Percentiles rank a stretch among this genome's conserved stretches.
phyloP scores from a whole-genome alignment of 768 basidiomycete genomes.

The Pisolithus microcarpus region DNA sequence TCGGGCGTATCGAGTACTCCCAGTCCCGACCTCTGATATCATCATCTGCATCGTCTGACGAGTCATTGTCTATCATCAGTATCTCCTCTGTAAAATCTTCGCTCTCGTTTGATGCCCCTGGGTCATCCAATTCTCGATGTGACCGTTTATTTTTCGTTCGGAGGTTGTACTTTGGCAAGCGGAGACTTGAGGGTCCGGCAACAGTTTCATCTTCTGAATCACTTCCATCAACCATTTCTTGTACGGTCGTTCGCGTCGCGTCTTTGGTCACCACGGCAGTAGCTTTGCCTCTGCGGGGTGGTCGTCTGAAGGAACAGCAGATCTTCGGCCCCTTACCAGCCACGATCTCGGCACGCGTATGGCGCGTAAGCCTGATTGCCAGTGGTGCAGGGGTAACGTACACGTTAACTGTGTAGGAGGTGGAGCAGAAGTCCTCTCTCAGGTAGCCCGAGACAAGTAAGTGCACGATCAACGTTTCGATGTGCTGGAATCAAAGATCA shows the following conservation, averaged over 20 bases:
- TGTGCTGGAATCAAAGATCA: constrained; percentile 42
- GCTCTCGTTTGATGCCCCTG: background rate
- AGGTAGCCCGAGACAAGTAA: constrained; percentile 61
- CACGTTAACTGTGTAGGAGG: constrained; percentile 48
- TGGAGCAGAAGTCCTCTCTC: constrained; percentile 47
- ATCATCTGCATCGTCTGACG: background rate
- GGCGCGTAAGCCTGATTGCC: constrained; percentile 41
- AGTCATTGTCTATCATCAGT: background rate
- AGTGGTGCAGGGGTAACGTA: constrained; percentile 48
- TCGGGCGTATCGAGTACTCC: background rate
- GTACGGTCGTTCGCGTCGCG: background rate
- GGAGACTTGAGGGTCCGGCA: background rate
- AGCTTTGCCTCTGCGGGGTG: constrained; percentile 19
- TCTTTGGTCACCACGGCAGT: constrained; percentile 1
- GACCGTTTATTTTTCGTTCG: background rate
- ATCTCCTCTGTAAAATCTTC: background rate
- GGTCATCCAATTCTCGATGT: background rate
- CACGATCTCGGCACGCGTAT: constrained; percentile 34
- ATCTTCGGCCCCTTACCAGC: constrained; percentile 30
- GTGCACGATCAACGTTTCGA: constrained; percentile 65
- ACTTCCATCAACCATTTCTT: background rate
- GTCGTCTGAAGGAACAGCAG: constrained; percentile 34
- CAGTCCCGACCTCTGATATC: background rate
- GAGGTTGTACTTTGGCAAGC: background rate
- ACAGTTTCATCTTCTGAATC: background rate